Evolutionary conservation across 495 filamentous ascomycete genomes (phyloP).

Genomic region (Xylaria scruposa): DNA sequence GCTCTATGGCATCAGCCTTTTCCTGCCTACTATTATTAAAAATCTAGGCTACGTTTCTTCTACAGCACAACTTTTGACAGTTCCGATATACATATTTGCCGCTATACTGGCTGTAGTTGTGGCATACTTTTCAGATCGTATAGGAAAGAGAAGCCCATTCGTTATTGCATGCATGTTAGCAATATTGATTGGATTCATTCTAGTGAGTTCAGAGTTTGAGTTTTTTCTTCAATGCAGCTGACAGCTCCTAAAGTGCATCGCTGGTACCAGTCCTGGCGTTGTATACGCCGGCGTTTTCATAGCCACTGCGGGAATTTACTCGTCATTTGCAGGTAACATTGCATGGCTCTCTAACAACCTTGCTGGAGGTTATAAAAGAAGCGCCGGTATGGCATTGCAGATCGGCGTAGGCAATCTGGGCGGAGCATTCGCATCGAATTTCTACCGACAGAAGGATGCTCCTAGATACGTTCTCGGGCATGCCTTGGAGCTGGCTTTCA

Average conservation of each 20-base stretch:
- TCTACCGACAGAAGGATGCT: conserved; percentile 70
- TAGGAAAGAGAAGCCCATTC: conserved; percentile 66
- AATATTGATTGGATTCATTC: conserved; percentile 70
- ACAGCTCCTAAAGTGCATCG: conserved; percentile 46
- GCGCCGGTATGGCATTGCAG: conserved; percentile 75
- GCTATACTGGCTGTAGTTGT: conserved; percentile 63
- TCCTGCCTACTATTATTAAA: conserved; percentile 68
- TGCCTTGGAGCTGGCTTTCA: conserved; percentile 71
- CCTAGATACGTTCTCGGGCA: conserved; percentile 74
- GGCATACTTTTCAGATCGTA: conserved; percentile 66
- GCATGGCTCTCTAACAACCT: conserved; percentile 78
- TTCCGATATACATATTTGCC: conserved; percentile 75
- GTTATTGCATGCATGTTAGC: conserved; percentile 66
- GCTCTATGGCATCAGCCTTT: conserved; percentile 75
- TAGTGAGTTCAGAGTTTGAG: conserved; percentile 41
- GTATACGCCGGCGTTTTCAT: conserved; percentile 80
- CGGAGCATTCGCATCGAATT: conserved; percentile 78
- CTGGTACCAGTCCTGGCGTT: conserved; percentile 61
- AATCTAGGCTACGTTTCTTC: conserved; percentile 65
- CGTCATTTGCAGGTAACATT: conserved; percentile 69
- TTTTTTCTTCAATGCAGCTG: conserved; percentile 34
- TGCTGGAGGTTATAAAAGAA: conserved; percentile 72
- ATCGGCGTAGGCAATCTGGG: conserved; percentile 78
- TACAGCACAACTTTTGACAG: conserved; percentile 72
- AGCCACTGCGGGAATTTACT: conserved; percentile 68